Percentiles rank a stretch among this genome's conserved stretches.
Conservation (phyloP, 768 basidiomycete genomes). For the Agaricus sinodeliciosus region DNA sequence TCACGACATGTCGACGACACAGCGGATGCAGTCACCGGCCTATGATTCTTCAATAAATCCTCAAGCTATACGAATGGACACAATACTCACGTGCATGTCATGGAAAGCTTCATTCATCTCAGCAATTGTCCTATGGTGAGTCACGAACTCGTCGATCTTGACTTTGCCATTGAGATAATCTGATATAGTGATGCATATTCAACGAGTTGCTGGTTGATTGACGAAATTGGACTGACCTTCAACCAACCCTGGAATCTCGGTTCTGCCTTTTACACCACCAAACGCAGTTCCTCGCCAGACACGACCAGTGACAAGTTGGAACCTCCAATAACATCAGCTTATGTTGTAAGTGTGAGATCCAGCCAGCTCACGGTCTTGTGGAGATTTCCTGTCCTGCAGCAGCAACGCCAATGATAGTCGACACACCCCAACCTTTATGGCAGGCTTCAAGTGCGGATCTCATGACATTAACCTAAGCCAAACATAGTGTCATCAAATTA, state of each 20-base stretch:
- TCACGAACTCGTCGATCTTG: conserved; percentile 95
- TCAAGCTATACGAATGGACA: not conserved
- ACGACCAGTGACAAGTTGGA: conserved; percentile 71
- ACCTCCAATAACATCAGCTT: conserved; percentile 9
- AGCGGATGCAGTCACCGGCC: conserved; percentile 88
- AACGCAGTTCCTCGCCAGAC: conserved; percentile 95
- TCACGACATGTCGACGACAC: conserved; percentile 86
- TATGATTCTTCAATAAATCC: conserved; percentile 19
- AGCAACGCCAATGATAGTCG: conserved; percentile 93
- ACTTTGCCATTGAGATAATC: conserved; percentile 79
- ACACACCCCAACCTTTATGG: conserved; percentile 99
- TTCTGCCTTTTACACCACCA: conserved; percentile 96
- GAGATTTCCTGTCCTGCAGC: conserved; percentile 94
- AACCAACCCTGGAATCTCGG: conserved; percentile 90
- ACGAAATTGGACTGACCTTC: conserved; percentile 47
- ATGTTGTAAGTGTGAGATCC: conserved; percentile 1
- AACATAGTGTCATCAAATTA: not conserved
- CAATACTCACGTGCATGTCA: conserved; percentile 89
- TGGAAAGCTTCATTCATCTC: conserved; percentile 87
- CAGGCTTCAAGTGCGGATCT: conserved; percentile 95
- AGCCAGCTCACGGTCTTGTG: conserved; percentile 65
- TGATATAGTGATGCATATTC: conserved; percentile 19
- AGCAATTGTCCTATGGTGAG: conserved; percentile 68
- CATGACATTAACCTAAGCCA: conserved; percentile 81
- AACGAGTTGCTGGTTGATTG: not conserved